Base-by-base conservation (phyloP, 805 yeast genomes). In the Saturnispora besseyi region DNA sequence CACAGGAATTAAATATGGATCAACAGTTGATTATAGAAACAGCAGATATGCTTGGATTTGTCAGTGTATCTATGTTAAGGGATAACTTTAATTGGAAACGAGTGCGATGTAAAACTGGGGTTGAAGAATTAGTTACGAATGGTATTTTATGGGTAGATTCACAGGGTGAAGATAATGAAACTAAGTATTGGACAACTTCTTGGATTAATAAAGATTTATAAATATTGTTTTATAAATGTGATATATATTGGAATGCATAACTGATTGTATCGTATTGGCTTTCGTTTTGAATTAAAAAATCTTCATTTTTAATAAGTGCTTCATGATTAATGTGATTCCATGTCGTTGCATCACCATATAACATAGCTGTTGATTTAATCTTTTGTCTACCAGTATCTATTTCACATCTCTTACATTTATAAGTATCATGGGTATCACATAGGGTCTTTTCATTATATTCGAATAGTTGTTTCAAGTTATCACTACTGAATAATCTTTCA, bases 271-370 rank as follows among this genome's bases (percentile, higher is more conserved):
- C 74, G 57, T 75, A 76, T 21, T 77, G 74, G 18, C 74, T 68
- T 63, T 93, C 99, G 59, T 85, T 88, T 55, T 79, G 76, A 52
- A 93, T 69, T 46, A 93, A 68, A 53, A 78, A 75, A 62, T 93
- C 99, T 58, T 88, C 86, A 21, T 90, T 86, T 31, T 69, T 67
- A 28, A 64, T 69, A 60, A 93, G 70, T 2, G 76, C 79, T 3
- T 71, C 75, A 52, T 76, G 86, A 53, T 82, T 77, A 51, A 87
- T 73, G 68, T 93, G 99, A 63, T 93, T 91, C 99, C 99, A 91
- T 0, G 97, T 82, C 0, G 97, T 93, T 0, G 98, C 87, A 66
- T 93, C 99, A 55, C 99, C 99, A 62, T 93, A 93, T 32, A 93
- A 69, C 96, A 93, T 90, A 0, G 95, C 95, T 0, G 82, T 78